phyloP scores from a whole-genome alignment of 2,329 filamentous ascomycete genomes.

The Botryotinia convoluta region DNA sequence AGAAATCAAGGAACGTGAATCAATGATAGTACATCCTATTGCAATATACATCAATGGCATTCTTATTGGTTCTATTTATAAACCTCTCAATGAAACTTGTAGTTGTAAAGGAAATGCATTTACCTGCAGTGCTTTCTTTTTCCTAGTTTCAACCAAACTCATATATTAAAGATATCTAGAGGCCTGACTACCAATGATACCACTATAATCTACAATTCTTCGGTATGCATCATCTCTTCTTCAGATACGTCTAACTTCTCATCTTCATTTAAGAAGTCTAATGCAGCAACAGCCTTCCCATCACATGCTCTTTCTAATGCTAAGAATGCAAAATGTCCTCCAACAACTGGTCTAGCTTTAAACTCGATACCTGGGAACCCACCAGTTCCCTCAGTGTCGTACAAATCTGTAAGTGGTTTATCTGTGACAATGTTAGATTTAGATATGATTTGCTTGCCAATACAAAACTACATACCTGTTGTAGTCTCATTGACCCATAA shows the following conservation, averaged over 20 bases:
- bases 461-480: slow-evolving; percentile 49
- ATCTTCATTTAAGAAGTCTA: slow-evolving; percentile 49
- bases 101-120: not conserved
- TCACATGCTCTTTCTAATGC: slow-evolving; percentile 78
- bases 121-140: not conserved
- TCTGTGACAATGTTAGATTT: slow-evolving; percentile 44
- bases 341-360: slow-evolving; percentile 79
- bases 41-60: not conserved
- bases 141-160: not conserved
- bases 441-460: not conserved
- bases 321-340: slow-evolving; percentile 82
- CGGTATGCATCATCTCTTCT: slow-evolving; percentile 23
- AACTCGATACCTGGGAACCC: slow-evolving; percentile 73
- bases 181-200: not conserved
- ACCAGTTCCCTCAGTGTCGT: slow-evolving; percentile 74
- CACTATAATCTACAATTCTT: slow-evolving; percentile 27
- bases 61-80: not conserved
- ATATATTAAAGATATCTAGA: not conserved
- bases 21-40: not conserved
- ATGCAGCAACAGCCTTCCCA: slow-evolving; percentile 59
- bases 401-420: slow-evolving; percentile 76
- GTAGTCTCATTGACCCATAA: slow-evolving; percentile 80
- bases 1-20: not conserved
- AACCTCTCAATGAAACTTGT: not conserved
- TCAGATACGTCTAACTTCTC: slow-evolving; percentile 14